Base-by-base conservation (phyloP, 2,329 filamentous ascomycete genomes). In the Bipolaris oryzae region DNA sequence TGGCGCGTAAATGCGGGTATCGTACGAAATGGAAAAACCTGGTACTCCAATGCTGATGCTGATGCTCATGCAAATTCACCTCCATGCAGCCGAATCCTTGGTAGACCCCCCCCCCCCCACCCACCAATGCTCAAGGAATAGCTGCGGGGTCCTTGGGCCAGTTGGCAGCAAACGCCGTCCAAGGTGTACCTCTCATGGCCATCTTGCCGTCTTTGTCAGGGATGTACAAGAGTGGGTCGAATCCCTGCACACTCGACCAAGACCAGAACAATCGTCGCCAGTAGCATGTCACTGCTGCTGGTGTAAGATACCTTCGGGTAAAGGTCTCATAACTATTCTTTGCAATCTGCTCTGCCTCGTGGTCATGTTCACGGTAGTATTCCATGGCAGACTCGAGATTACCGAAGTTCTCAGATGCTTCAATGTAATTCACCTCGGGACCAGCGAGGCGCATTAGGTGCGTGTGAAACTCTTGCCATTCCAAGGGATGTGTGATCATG, bases 401-500 rank as follows among this genome's bases (percentile, higher is more conserved):
- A 15, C 33, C 58, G 48, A 72, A 74, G 59, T 73, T 72, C 54
- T 70, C 65, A 0, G 64, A 66, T 7, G 70, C 68, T 60, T 73
- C 70, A 34, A 74, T 72, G 39, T 70, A 74, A 48, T 74, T 74
- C 31, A 68, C 66, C 1, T 72, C 68, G 5, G 68, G 67, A 4
- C 71, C 71, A 9, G 68, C 55, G n/a, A 72, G 57, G 11, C 62
- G 59, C 64, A 74, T 68, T 4, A 74, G 69, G 46, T 74, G 71
- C 0, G 71, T 74, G 51, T 74, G 71, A 51, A 74, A 73, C 53
- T 74, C 71, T 53, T 73, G 70, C 71, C 71, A 74, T 55, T 70
- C 61, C 2, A 74, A 60, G 1, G 71, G 71, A 39, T 74, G 71
- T 2, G 71, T 71, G 16, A 74, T 68, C 7, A 74, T 58, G 11